Evolutionary conservation across 1,139 yeast species (phyloP).

Genomic region (Kodamaea anthophila): DNA sequence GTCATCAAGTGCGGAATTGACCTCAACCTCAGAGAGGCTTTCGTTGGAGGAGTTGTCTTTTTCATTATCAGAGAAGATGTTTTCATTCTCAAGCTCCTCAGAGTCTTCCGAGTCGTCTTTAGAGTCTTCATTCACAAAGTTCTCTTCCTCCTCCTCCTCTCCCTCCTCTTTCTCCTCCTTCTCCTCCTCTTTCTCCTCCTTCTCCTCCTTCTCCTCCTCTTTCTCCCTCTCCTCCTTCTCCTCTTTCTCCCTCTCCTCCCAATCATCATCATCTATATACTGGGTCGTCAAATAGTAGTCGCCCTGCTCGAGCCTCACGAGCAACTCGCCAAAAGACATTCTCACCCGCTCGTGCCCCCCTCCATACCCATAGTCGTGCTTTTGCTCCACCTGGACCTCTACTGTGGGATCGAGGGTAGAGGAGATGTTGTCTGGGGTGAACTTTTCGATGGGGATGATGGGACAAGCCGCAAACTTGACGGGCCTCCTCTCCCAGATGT

Average conservation of each 20-base stretch:
- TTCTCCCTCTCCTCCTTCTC: slow-evolving; percentile 8
- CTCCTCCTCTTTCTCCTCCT: slow-evolving; percentile 10
- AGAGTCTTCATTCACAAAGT: slow-evolving; percentile 34
- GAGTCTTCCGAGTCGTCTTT: background rate
- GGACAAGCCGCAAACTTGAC: slow-evolving; percentile 24
- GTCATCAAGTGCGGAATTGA: background rate
- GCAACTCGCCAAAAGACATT: slow-evolving; percentile 43
- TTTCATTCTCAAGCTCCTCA: slow-evolving; percentile 23
- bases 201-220: slow-evolving; percentile 9
- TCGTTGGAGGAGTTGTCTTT: no score
- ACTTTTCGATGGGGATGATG: slow-evolving; percentile 20
- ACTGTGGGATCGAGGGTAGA: slow-evolving; percentile 23
- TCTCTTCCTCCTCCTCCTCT: slow-evolving; percentile 2
- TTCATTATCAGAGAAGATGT: slow-evolving; percentile 3
- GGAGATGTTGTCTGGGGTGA: slow-evolving; percentile 31
- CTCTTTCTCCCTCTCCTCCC: slow-evolving; percentile 12
- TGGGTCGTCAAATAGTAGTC: slow-evolving; percentile 62
- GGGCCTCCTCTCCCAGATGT: slow-evolving; percentile 31
- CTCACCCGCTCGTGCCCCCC: slow-evolving; percentile 48
- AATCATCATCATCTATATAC: slow-evolving; percentile 39
- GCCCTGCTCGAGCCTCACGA: slow-evolving; percentile 29
- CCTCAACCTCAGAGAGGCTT: no score
- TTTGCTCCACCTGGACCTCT: slow-evolving; percentile 50
- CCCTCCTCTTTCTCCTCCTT: slow-evolving; percentile 5
- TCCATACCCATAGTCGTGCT: slow-evolving; percentile 57